Evolutionary conservation across 805 yeast species (phyloP), one percentile per base, ranked within the genome.

Genomic region (Monosporozyma servazzii): DNA sequence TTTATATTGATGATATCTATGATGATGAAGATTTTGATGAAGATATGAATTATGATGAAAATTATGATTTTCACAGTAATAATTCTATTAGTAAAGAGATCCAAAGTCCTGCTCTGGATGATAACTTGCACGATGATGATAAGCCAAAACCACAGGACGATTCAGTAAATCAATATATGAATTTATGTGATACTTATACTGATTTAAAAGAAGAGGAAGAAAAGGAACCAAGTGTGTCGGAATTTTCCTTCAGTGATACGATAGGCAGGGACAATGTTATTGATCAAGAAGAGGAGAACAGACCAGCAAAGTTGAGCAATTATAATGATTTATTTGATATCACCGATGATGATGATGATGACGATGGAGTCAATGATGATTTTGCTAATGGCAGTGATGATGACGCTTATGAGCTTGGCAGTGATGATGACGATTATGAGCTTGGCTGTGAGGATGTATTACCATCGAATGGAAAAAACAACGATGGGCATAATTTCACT

Each of bases 11-110:
- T 56, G 76, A 72, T 50, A 51, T 66, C 33, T 65, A 69, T 48
- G 75, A 64, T 13, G 68, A 70, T 41, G 77, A 73, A 48, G 69
- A 68, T 53, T 68, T 72, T 53, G 75, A 71, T 54, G 75, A 72
- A 20, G 72, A 72, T 43, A 58, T 72, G 71, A 71, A 71, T 52
- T 67, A 59, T 46, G 63, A 63, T 51, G 62, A 62, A 15, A 71
- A 68, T 50, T 70, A 67, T 25, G 69, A 67, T 43, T 48, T 56
- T 7, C 62, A 60, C 48, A 63, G 63, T 30, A 63, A 63, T 9
- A 40, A 45, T 27, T 45, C 41, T 5, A 42, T 33, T 17, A 43
- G 33, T 5, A 45, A 27, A 17, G 45, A 48, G n/a, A 11, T 41
- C 10, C 44, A 21, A 13, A 41, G 29, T 41, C 11, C 23, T 21